Evolutionary conservation across 1,139 yeast genomes (phyloP).

Genomic region (Candida freyschussii): DNA sequence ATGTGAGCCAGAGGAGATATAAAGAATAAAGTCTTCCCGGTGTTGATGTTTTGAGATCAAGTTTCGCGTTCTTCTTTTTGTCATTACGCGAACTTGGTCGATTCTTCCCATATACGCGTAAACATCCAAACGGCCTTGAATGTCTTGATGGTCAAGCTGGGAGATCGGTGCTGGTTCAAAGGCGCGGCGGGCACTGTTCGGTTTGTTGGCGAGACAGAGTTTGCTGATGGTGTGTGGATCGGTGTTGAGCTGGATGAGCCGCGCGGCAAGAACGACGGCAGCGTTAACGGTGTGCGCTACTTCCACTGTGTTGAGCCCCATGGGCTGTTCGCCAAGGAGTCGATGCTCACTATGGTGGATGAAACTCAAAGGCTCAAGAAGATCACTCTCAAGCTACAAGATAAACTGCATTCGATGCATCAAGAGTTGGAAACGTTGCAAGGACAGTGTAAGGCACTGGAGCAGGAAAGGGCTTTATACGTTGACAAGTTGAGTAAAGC

Average conservation of each 20-base stretch:
- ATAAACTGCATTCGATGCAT: slow-evolving; percentile 32
- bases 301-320: slow-evolving; percentile 45
- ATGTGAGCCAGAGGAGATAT: too few relatives aligned
- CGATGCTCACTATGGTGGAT: slow-evolving; percentile 14
- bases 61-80: too few relatives aligned
- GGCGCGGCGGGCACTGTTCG: slow-evolving; percentile 42
- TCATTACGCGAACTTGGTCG: too few relatives aligned
- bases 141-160: slow-evolving; percentile 31
- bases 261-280: slow-evolving; percentile 76
- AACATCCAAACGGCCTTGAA: too few relatives aligned
- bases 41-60: too few relatives aligned
- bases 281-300: slow-evolving; percentile 58
- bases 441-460: slow-evolving; percentile 20
- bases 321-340: slow-evolving; percentile 57
- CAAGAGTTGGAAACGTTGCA: slow-evolving; percentile 31
- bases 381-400: slow-evolving; percentile 43
- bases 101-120: too few relatives aligned
- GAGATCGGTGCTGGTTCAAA: slow-evolving; percentile 39
- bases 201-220: slow-evolving; percentile 49
- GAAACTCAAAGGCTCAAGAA: slow-evolving; percentile 27
- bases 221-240: slow-evolving; percentile 68
- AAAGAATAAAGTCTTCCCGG: too few relatives aligned
- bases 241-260: slow-evolving; percentile 69
- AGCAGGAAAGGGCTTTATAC: slow-evolving; percentile 28
- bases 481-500: slow-evolving; percentile 29